Evolutionary conservation across 495 filamentous ascomycete genomes (phyloP).

Genomic region (Penicillium turbatum): DNA sequence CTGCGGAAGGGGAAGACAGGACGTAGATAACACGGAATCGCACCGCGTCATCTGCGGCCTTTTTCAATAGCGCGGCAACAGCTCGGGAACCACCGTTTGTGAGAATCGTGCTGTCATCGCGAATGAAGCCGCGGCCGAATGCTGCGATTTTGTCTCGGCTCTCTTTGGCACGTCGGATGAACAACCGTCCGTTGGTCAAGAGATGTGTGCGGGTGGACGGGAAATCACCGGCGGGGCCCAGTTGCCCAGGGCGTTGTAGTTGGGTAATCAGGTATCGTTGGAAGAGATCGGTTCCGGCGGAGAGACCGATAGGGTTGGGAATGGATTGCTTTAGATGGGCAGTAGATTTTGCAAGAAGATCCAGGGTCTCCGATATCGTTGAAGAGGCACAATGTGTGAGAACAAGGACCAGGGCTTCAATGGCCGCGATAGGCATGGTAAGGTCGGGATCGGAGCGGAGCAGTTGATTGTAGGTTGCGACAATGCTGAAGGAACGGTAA

Average conservation of each 20-base stretch:
- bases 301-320: conserved; percentile 81
- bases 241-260: conserved; percentile 51
- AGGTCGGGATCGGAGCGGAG: conserved; percentile 69
- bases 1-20: conserved; percentile 35
- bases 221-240: conserved; percentile 63
- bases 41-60: conserved; percentile 63
- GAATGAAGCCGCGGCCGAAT: conserved; percentile 71
- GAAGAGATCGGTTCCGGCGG: conserved; percentile 93
- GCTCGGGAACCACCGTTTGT: conserved; percentile 85
- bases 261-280: conserved; percentile 83
- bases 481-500: conserved; percentile 43
- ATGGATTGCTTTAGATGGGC: conserved; percentile 66
- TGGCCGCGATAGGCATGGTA: conserved; percentile 93
- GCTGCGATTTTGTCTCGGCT: conserved; percentile 76
- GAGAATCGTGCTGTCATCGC: conserved; percentile 71
- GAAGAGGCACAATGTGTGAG: conserved; percentile 69
- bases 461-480: conserved; percentile 55
- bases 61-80: conserved; percentile 68
- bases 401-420: conserved; percentile 84
- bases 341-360: conserved; percentile 72
- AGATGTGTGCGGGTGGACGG: conserved; percentile 77
- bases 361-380: conserved; percentile 90
- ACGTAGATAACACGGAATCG: conserved; percentile 87
- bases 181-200: conserved; percentile 75
- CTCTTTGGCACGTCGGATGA: conserved; percentile 82